Evolutionary conservation across 768 basidiomycete genomes (phyloP).

Genomic region (Tulasnella sp.): DNA sequence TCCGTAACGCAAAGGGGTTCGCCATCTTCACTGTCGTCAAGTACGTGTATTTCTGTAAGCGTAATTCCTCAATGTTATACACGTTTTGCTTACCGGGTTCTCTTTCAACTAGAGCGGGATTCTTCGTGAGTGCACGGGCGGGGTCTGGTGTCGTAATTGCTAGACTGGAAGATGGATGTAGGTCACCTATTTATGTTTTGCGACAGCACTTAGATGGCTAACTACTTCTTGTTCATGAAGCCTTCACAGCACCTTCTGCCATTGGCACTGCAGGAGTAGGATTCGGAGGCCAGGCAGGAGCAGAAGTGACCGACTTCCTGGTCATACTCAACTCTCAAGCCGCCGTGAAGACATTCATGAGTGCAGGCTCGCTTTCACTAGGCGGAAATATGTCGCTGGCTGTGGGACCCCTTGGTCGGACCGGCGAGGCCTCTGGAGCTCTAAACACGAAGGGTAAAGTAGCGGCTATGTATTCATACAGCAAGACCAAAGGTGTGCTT

Average conservation of each 20-base stretch:
- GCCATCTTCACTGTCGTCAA: constrained; percentile 89
- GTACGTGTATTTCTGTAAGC: constrained; percentile 34
- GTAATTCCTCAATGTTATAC: neutral
- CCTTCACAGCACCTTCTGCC: constrained; percentile 90
- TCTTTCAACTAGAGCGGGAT: constrained; percentile 23
- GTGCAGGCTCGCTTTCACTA: constrained; percentile 79
- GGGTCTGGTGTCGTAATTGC: constrained; percentile 87
- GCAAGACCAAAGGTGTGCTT: constrained; percentile 86
- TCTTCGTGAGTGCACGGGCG: constrained; percentile 38
- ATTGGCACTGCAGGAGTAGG: constrained; percentile 90
- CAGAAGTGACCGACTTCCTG: constrained; percentile 82
- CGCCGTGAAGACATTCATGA: constrained; percentile 76
- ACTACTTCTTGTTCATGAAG: constrained; percentile 30
- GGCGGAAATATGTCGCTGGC: constrained; percentile 83
- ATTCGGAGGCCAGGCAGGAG: constrained; percentile 52
- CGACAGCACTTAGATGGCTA: neutral
- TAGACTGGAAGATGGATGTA: constrained; percentile 67
- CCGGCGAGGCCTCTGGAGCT: constrained; percentile 65
- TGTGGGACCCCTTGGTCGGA: constrained; percentile 16
- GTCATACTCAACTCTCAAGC: constrained; percentile 77
- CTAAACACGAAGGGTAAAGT: constrained; percentile 77
- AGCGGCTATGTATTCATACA: constrained; percentile 92
- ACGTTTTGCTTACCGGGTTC: neutral
- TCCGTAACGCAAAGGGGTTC: constrained; percentile 59
- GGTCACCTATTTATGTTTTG: constrained; percentile 28